Evolutionary conservation across 2,329 filamentous ascomycete genomes (phyloP), one percentile per base, ranked within the genome.

Genomic region (Atkinsonella hypoxylon): DNA sequence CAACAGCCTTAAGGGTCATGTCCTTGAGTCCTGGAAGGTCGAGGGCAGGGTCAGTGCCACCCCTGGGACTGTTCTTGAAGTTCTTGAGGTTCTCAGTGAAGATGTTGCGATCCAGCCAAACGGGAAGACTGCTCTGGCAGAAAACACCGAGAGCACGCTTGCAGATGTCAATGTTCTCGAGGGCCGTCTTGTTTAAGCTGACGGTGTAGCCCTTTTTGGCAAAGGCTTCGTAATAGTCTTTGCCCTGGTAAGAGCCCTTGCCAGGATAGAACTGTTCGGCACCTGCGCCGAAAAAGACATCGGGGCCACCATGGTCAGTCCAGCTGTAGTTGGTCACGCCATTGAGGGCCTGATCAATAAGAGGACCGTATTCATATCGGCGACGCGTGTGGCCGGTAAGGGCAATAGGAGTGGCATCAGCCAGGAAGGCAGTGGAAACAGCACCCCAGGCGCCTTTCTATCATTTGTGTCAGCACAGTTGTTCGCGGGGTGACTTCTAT

Each of bases 1-100:
- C 86, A 47, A 93, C 78, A 22, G 87, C 87, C 72, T 94, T 94
- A 58, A 90, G 73, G 0, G 88, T 90, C 88, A 94, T 94, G 43
- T 93, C 86, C 69, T 89, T 91, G 47, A 93, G 79, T 4, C 88
- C 88, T 0, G 88, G 88, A 30, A 91, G 79, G 61, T 93, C 87
- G 8, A 77, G 73, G 5, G 87, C 87, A 40, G 84, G 71, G 15
- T 70, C 72, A 41, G 76, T 73, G 54, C 75, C 75, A 47, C 87
- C 87, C 11, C 78, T 73, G 1, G 88, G 87, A 58, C 84, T 76
- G 65, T 90, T 87, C 52, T 77, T 76, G 55, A 83, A 75, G 44
- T 67, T 73, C 57, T 75, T 70, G 22, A 91, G 71, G 68, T 91
- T 89, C 22, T 82, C 70, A 10, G 71, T 79, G 73, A 87, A 93